Evolutionary conservation across 164 flowering plant genomes (phyloP).

Genomic region (Vitis amurensis): DNA sequence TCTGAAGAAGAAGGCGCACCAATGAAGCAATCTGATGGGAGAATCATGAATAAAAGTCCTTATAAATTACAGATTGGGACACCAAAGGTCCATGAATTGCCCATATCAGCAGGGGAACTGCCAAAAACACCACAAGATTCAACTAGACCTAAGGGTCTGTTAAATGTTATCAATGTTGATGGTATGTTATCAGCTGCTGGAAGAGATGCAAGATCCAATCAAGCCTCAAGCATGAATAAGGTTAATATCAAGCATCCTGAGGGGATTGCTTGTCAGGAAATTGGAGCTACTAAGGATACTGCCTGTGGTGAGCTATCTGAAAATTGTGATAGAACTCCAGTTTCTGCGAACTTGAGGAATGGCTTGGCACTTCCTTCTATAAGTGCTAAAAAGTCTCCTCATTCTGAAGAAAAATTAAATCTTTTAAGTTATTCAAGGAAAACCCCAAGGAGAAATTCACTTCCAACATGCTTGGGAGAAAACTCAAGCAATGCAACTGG

Average conservation of each 20-base stretch:
- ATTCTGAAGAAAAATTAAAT: constrained; percentile 27
- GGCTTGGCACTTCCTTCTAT: constrained; percentile 19
- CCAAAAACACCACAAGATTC: constrained; percentile 17
- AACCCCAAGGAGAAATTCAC: constrained; percentile 31
- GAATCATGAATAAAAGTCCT: constrained; percentile 25
- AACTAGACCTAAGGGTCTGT: constrained; percentile 13
- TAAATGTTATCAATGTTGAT: constrained; percentile 7
- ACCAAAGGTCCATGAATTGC: constrained; percentile 17
- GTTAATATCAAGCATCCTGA: constrained; percentile 11
- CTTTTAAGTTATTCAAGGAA: constrained; percentile 38
- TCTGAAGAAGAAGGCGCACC: constrained; percentile 77
- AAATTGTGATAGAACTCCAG: constrained; percentile 15
- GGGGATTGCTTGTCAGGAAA: constrained; percentile 10
- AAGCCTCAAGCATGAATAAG: constrained; percentile 14
- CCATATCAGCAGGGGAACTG: constrained; percentile 20
- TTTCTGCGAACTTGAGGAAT: constrained; percentile 17
- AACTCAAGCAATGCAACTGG: constrained; percentile 20
- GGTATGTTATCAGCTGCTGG: constrained; percentile 15
- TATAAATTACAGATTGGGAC: constrained; percentile 22
- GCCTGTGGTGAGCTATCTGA: constrained; percentile 14
- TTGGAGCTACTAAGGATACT: constrained; percentile 8
- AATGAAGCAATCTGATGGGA: constrained; percentile 17
- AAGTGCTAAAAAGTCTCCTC: constrained; percentile 27
- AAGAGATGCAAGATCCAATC: constrained; percentile 22
- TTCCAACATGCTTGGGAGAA: constrained; percentile 20